Base-by-base conservation (phyloP, 1,284 basidiomycete genomes). In the Irpex sp. region DNA sequence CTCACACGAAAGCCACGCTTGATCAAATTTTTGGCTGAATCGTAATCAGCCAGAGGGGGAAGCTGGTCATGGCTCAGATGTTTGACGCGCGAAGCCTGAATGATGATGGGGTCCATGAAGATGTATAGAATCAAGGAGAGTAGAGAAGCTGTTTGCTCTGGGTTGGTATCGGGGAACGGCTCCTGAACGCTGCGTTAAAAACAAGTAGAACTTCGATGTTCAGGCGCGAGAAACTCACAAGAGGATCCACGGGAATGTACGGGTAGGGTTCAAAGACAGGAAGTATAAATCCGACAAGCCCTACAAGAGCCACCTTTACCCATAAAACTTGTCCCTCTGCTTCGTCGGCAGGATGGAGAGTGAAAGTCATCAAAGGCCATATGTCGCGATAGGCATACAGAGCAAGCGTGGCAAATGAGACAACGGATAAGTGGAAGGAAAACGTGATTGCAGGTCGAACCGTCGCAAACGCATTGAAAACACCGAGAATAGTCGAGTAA, bases 121-220 rank as follows among this genome's bases (percentile, higher is more conserved):
- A 79, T 76, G 72, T 82, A 92, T 47, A 83, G 78, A 9, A 81
- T 50, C 65, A 86, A 76, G 2, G 82, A 87, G 11, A 87, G 67
- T 56, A 83, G 75, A 0, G 87, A 84, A 0, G 87, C 83, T 0
- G 85, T 88, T 70, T 91, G 89, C 68, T 91, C 88, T 3, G 86
- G 85, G 72, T 85, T 87, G 6, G 82, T 79, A 26, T 76, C 69
- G 1, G 75, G 69, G 64, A 74, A 71, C 2, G 80, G 80, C 55
- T 81, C 72, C 81, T 83, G 59, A 21, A 47, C n/a, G 58, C 39
- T 50, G 17, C 33, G 9, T 58, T 46, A 58, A 49, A 4, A 54
- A 21, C 31, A 33, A 58, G 13, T 4, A 33, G 9, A 35, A 11
- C 11, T 62, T 59, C 58, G 46, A 15, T 39, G 15, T 47, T 50